These are phyloP conservation scores for Bruguiera gymnorhiza DNA, from an alignment of 345 rosid species.

Conservation along the genomic window DNA sequence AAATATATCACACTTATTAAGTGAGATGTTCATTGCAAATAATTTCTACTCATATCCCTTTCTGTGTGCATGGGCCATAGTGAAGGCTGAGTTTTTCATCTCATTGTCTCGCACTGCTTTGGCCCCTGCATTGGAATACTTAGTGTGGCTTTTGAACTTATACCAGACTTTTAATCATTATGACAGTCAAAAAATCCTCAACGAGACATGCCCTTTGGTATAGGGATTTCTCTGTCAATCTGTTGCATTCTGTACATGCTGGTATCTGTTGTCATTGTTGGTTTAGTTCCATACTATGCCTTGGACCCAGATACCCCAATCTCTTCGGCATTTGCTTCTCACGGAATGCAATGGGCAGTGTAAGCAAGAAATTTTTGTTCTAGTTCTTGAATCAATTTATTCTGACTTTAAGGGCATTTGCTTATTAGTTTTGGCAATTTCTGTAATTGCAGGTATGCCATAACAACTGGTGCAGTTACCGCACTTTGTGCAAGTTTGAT, in stretches of 20 bases:
- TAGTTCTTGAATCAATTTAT: not conserved
- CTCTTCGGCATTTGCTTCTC: constrained; percentile 66
- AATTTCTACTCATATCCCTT: no score
- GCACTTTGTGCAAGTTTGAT: constrained; percentile 65
- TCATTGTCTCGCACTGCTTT: not conserved
- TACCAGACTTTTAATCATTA: constrained; percentile 8
- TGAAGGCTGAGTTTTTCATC: not conserved
- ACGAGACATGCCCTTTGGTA: constrained; percentile 63
- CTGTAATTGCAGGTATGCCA: constrained; percentile 39
- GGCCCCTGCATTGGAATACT: not conserved
- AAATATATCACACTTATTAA: no score
- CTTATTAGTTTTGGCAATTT: not conserved
- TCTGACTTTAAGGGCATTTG: not conserved
- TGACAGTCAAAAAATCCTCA: constrained; percentile 58
- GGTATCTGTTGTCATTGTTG: constrained; percentile 62
- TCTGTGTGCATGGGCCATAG: no score
- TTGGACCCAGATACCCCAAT: constrained; percentile 68
- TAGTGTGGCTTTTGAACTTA: not conserved
- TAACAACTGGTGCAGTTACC: constrained; percentile 63
- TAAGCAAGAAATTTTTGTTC: constrained; percentile 26
- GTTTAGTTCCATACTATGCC: constrained; percentile 60
- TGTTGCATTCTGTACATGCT: constrained; percentile 67
- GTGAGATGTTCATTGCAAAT: no score
- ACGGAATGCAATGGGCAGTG: constrained; percentile 80
- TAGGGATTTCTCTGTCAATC: constrained; percentile 55